phyloP scores from a whole-genome alignment of 148 eudicot species.

The Amaranthus hypochondriacus region DNA sequence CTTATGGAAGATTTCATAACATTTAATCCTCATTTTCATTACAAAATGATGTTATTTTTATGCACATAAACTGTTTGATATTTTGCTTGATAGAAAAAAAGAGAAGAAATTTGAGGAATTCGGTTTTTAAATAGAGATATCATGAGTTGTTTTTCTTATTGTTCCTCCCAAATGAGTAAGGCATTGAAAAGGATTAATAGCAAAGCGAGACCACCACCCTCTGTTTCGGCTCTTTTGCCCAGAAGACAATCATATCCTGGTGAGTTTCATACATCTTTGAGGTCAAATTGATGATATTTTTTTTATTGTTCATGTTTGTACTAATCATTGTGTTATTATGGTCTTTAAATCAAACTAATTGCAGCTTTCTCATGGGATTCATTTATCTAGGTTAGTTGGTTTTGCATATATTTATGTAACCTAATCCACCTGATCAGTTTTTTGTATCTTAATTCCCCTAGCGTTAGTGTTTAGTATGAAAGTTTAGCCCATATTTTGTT shows the following conservation, averaged over 20 bases:
- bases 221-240: not conserved
- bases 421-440: no score
- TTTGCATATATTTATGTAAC: no score
- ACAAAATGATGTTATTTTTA: not conserved
- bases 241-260: slow-evolving; percentile 5
- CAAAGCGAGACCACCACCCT: not conserved
- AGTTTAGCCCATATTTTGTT: no score
- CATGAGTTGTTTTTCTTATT: slow-evolving; percentile 13
- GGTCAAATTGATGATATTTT: no score
- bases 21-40: no score
- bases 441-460: no score
- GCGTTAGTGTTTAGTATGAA: no score
- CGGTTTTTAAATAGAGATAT: not conserved
- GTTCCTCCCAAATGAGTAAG: not conserved
- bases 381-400: not conserved
- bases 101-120: not conserved
- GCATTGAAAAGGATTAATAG: not conserved
- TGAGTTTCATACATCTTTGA: not conserved
- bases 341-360: not conserved
- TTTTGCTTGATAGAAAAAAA: not conserved
- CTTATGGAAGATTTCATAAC: no score
- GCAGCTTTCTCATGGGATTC: not conserved
- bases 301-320: not conserved
- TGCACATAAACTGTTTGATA: slow-evolving; percentile 13
- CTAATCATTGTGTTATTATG: not conserved